phyloP scores from a whole-genome alignment of 352 stramenopile species.

The Pseudoperonospora humuli region DNA sequence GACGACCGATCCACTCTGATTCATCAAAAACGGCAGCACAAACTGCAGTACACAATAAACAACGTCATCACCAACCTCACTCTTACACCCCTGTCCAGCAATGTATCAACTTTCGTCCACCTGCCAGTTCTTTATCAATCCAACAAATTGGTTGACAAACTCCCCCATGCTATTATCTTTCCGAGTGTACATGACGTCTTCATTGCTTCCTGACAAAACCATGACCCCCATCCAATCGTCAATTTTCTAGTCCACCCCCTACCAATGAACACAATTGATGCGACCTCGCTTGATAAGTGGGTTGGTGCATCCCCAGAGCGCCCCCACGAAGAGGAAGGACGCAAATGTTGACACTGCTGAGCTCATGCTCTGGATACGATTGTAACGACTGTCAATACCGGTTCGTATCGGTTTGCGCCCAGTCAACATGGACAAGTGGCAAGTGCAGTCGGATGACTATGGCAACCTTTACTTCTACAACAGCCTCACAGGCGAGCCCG shows the following conservation, averaged over 20 bases:
- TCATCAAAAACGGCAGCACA: conserved; percentile 70
- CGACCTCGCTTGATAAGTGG: conserved; percentile 75
- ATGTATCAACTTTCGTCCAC: conserved; percentile 19
- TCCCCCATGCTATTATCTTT: conserved; percentile 52
- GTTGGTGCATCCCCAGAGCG: conserved; percentile 83
- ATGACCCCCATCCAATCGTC: not conserved
- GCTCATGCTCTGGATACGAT: no score
- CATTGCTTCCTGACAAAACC: conserved; percentile 45
- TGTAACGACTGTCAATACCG: no score
- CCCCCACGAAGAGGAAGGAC: conserved; percentile 78
- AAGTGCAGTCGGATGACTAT: no score
- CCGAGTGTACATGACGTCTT: conserved; percentile 43
- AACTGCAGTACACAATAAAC: conserved; percentile 41
- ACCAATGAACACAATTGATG: not conserved
- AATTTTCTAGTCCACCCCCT: not conserved
- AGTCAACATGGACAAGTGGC: no score
- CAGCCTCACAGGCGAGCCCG: no score
- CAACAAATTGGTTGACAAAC: conserved; percentile 36
- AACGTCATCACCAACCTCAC: not conserved
- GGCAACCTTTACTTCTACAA: no score
- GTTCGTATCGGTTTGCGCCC: no score
- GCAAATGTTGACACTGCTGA: conserved; percentile 36
- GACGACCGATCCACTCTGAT: conserved; percentile 76
- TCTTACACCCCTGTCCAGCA: no score
- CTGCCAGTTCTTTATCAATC: conserved; percentile 66